Conservation (phyloP, 1,139 yeast species). For the Magnusiomyces paraingens region DNA sequence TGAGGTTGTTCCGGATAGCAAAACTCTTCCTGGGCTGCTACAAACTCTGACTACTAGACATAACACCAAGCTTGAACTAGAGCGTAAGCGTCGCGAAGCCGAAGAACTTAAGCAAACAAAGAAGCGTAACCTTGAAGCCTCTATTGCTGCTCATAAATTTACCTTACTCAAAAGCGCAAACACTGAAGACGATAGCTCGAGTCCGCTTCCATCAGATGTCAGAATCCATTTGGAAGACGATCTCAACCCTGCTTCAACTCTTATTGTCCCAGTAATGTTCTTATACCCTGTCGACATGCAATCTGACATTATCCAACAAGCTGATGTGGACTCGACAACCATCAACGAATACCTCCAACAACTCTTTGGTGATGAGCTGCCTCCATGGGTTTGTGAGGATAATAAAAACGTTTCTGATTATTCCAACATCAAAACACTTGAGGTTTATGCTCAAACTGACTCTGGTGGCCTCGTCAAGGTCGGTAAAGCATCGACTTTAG, state of each 20-base stretch:
- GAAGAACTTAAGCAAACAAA: constrained; percentile 30
- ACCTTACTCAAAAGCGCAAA: constrained; percentile 19
- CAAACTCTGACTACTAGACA: constrained; percentile 33
- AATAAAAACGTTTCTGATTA: constrained; percentile 34
- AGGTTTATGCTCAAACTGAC: constrained; percentile 74
- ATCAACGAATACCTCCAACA: constrained; percentile 28
- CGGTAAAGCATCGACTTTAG: constrained; percentile 68
- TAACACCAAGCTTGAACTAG: constrained; percentile 23
- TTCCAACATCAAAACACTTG: constrained; percentile 47
- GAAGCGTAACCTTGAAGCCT: constrained; percentile 36
- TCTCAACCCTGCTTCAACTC: constrained; percentile 66
- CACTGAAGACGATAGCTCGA: constrained; percentile 4
- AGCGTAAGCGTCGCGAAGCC: constrained; percentile 32
- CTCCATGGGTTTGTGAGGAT: constrained; percentile 57
- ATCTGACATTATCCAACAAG: constrained; percentile 71
- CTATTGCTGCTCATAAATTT: constrained; percentile 23
- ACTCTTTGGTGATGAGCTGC: constrained; percentile 48
- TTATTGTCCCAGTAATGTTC: constrained; percentile 72
- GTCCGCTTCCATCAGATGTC: constrained; percentile 23
- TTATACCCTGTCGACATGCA: constrained; percentile 81
- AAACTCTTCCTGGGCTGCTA: constrained; percentile 37
- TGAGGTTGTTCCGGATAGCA: constrained; percentile 51
- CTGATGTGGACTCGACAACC: constrained; percentile 62
- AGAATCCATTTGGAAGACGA: constrained; percentile 58
- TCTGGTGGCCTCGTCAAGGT: constrained; percentile 81